Evolutionary conservation across 2,329 filamentous ascomycete species (phyloP), one percentile per base, ranked within the genome.

Genomic region (Phialocephala sp.): DNA sequence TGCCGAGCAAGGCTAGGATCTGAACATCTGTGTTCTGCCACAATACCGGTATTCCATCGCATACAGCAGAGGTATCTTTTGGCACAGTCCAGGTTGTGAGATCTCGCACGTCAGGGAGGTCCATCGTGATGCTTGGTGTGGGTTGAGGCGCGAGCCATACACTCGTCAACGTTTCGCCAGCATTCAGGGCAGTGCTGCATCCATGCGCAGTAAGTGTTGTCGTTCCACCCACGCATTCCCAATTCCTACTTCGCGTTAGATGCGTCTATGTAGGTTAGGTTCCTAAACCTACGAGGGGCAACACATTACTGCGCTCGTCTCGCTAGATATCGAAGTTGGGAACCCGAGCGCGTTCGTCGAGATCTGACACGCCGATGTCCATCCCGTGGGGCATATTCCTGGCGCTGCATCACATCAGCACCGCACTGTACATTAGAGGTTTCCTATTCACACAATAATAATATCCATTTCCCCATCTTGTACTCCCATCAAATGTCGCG

Each of bases 11-110:
- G 24, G 58, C 52, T 20, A 67, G 22, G 35, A 67, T 64, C 36
- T 64, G 50, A n/a, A 64, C 22, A 37, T 67, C 65, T 18, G 58
- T 67, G 36, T 35, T 64, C 36, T 66, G 61, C 65, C 65, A 66
- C 15, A 66, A 20, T 4, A 66, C 58, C 18, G 65, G 65, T 24
- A 66, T 59, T 18, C 43, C 65, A 58, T 66, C 65, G 37, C 65
- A 66, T n/a, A 61, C 20, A 2, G 52, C 56, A 39, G 50, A 45
- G 3, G 45, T 66, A 20, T 59, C 24, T 24, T 20, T 54, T 11
- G 57, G 47, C 22, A 66, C 52, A 3, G 41, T 45, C 50, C 58
- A 66, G 8, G 27, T 41, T 8, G 55, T 66, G 14, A 62, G 20
- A 27, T 20, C 54, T 35, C n/a, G 27, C 2, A 37, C 32, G 9